Conservation (phyloP, 768 basidiomycete species). For the Leucosporidium yakuticum region DNA sequence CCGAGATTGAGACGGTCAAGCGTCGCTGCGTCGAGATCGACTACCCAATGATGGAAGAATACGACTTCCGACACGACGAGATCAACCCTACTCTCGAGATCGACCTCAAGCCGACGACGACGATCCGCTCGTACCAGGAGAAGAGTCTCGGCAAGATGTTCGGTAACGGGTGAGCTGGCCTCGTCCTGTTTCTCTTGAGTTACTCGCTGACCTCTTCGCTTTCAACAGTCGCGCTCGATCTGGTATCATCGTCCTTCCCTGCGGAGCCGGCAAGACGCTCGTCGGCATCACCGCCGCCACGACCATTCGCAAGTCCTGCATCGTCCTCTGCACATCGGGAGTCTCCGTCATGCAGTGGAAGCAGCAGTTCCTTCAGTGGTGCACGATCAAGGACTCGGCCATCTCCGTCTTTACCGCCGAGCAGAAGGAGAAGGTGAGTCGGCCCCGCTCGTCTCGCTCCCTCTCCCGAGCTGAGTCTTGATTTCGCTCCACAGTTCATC, state of each 20-base stretch:
- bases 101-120: constrained; percentile 93
- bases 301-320: constrained; percentile 97
- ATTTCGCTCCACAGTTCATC: constrained; percentile 59
- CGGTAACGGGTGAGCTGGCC: constrained; percentile 73
- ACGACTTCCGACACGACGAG: constrained; percentile 96
- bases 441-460: not conserved
- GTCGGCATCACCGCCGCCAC: constrained; percentile 99
- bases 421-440: constrained; percentile 80
- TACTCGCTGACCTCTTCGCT: constrained; percentile 7
- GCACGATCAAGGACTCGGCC: constrained; percentile 91
- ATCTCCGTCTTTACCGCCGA: constrained; percentile 97
- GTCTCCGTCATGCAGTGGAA: constrained; percentile 93
- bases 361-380: constrained; percentile 97
- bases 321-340: constrained; percentile 87
- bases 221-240: constrained; percentile 83
- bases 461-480: not conserved
- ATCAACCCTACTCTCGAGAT: constrained; percentile 95
- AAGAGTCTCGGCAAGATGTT: constrained; percentile 99
- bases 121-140: constrained; percentile 97
- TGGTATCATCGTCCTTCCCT: constrained; percentile 96
- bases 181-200: not conserved
- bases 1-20: constrained; percentile 93
- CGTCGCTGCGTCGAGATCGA: constrained; percentile 93
- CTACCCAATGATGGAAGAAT: constrained; percentile 97
- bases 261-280: constrained; percentile 96